Evolutionary conservation across 495 filamentous ascomycete species (phyloP).

Genomic region (Annulohypoxylon moriforme): DNA sequence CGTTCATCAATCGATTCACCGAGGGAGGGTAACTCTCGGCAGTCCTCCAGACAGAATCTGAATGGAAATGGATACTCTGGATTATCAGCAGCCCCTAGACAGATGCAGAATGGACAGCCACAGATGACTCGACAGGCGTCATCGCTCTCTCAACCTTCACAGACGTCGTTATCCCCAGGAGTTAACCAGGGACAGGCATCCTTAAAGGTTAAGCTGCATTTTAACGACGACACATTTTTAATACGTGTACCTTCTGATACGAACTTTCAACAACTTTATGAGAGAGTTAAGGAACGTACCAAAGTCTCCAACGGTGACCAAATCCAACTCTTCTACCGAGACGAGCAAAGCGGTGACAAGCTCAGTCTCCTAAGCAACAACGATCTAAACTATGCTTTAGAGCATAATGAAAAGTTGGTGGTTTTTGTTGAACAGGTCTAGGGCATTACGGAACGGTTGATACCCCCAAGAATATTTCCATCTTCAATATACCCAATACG

Average conservation of each 20-base stretch:
- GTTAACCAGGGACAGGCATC: constrained; percentile 52
- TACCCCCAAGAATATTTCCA: constrained; percentile 34
- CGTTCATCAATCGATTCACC: constrained; percentile 72
- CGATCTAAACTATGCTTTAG: constrained; percentile 82
- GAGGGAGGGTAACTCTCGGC: constrained; percentile 69
- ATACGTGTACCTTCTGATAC: constrained; percentile 88
- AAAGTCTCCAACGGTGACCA: constrained; percentile 73
- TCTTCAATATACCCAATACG: constrained; percentile 48
- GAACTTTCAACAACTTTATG: constrained; percentile 79
- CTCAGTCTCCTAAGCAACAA: constrained; percentile 79
- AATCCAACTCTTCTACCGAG: constrained; percentile 83
- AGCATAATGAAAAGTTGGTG: constrained; percentile 86
- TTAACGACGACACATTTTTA: constrained; percentile 88
- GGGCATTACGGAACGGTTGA: constrained; percentile 18
- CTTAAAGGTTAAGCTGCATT: constrained; percentile 95
- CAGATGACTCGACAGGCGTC: constrained; percentile 77
- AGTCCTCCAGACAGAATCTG: constrained; percentile 79
- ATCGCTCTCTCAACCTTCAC: constrained; percentile 77
- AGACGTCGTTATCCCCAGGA: constrained; percentile 64
- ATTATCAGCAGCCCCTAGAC: constrained; percentile 67
- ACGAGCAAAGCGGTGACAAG: constrained; percentile 81
- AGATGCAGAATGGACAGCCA: constrained; percentile 68
- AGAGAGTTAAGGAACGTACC: constrained; percentile 81
- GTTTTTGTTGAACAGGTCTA: constrained; percentile 73
- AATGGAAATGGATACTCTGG: constrained; percentile 67